Evolutionary conservation across 2,329 filamentous ascomycete species (phyloP), one percentile per base, ranked within the genome.

Genomic region (Penicillium sp.): DNA sequence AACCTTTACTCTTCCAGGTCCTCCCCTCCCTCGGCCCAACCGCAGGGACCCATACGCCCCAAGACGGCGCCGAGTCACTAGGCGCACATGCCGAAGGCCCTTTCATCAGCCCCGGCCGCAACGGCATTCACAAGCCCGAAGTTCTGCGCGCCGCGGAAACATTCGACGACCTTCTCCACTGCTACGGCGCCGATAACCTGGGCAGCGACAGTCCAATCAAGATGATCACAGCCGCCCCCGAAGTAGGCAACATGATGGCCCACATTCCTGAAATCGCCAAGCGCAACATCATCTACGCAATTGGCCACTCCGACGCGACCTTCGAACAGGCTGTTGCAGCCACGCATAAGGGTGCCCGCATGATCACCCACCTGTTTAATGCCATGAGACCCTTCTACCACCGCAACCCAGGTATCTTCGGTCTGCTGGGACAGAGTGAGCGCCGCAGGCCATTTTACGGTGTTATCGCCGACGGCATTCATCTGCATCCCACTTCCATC

Each of bases 311-410:
- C 0, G 87, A 94, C 66, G 86, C 88, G 13, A 88, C 85, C 0
- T 95, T 91, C 64, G 87, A 94, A 68, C 78, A 91, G 64, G 88
- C 87, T 1, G 81, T 84, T 4, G 71, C 74, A 4, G 86, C 87
- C 19, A 79, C 93, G 3, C 75, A 73, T n/a, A 77, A 82, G 6
- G 89, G 89, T 45, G 87, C 87, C 2, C 86, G 80, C 43, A 95
- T 94, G 87, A 86, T 95, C 57, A 95, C 89, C 0, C 89, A 95
- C 63, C 77, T 95, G 1, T 95, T 95, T 79, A 95, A 95, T 66
- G 89, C 89, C 24, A 95, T 95, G 89, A 79, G 83, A 1, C 88
- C 88, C 13, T 80, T 95, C 44, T 87, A 93, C 67, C 88, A 96
- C 74, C 85, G 90, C 51, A 89, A 95, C 68, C 89, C 90, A 0